Base-by-base conservation (phyloP, 768 basidiomycete genomes). In the Amyloporia xantha region DNA sequence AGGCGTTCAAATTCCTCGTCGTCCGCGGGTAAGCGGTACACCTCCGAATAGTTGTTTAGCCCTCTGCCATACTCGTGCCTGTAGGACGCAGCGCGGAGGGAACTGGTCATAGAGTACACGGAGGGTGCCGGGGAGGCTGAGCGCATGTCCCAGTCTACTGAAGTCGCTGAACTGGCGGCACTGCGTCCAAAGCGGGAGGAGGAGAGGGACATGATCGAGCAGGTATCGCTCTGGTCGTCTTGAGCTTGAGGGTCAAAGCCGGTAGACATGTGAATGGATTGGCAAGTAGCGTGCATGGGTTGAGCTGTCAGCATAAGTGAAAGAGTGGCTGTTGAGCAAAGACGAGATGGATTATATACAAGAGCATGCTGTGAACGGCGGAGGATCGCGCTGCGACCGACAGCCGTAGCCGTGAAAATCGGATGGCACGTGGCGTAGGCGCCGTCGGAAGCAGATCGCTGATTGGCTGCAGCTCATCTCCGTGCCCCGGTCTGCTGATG, bases 11-110 rank as follows among this genome's bases (percentile, higher is more conserved):
- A 66, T 54, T 90, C 88, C 56, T 87, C 84, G 6, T 84, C 82
- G 54, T 90, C 88, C 23, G 86, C 88, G 11, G 88, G 85, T 23
- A 91, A 69, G 37, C 76, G 75, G 59, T 91, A 91, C 1, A 90
- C 74, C 39, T 89, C 84, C 1, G 87, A 89, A 54, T 84, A 84
- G 53, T 80, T 87, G 66, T 89, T 89, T 38, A 90, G 62, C 26
- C 71, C 75, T 36, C 87, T 72, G 0, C 86, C 87, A 49, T 78
- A 82, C 59, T 88, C 84, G 24, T 79, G 73, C 47, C 72, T 75
- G 65, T 79, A 81, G 1, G 79, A 74, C 28, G 75, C 71, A 13
- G 73, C 76, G 21, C 75, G 77, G 40, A 86, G 55, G 0, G 83
- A 83, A 57, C 75, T 81, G 0, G 82, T 81, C 60, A 87, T 61